Evolutionary conservation across 2,329 filamentous ascomycete species (phyloP), one percentile per base, ranked within the genome.

Genomic region (Penicillium occitanis): DNA sequence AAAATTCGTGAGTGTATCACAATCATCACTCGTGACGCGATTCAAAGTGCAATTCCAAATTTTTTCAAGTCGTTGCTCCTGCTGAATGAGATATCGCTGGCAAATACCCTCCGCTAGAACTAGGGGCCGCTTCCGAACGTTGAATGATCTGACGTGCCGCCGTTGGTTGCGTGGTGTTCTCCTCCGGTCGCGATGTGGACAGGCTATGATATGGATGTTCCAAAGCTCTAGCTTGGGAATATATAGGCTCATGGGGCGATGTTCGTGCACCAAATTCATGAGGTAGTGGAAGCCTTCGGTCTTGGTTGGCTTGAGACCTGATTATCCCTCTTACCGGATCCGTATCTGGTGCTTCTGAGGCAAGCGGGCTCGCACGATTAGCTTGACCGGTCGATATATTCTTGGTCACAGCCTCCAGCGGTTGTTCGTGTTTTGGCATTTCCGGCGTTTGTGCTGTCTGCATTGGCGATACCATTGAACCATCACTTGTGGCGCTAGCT

Each of bases 401-500:
- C 37, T 53, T 67, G 3, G 50, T 40, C 17, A 33, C 19, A 25
- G 55, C 37, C 14, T 65, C 66, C 42, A 58, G 42, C 28, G 30
- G 6, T 40, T 71, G 42, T 30, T 71, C 72, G 35, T 69, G 66
- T 46, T 66, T 70, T 13, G 67, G 65, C 53, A 68, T 44, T 40
- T 70, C 69, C 8, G 65, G 66, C 3, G 66, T 66, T 19, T 69
- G 68, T 30, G 65, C 68, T 55, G 66, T 66, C 8, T 68, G 35
- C 48, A 69, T 71, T 25, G 70, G 65, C 14, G 69, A 65, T 37
- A 74, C 72, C 10, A 71, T 63, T 30, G 71, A 46, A 11, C 63
- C 66, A 22, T 67, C 67, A 17, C 70, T 67, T n/a, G 71, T 69
- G n/a, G 71, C 48, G n/a, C 63, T 68, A 6, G 71, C 70, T n/a